Conservation (phyloP, 2,329 filamentous ascomycete genomes). For the Chrysoporthe austroafricana region DNA sequence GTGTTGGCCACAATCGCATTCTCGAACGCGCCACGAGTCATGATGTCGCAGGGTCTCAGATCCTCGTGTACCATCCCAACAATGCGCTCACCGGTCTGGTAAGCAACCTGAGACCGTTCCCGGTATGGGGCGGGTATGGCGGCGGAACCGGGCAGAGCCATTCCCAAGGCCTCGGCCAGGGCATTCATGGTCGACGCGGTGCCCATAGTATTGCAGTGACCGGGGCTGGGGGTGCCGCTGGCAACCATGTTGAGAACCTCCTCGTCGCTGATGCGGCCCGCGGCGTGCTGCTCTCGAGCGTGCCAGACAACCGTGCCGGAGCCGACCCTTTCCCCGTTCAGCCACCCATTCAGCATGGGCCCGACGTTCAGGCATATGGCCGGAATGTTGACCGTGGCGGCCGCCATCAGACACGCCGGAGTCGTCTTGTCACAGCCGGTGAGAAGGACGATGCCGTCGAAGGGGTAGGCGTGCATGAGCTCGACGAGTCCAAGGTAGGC, state of each 20-base stretch:
- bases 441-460: constrained; percentile 55
- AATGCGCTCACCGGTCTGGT: constrained; percentile 52
- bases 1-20: constrained; percentile 59
- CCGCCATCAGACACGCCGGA: constrained; percentile 55
- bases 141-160: constrained; percentile 55
- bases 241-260: constrained; percentile 50
- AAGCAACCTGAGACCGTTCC: constrained; percentile 51
- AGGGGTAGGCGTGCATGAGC: constrained; percentile 50
- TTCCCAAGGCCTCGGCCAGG: constrained; percentile 55
- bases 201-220: constrained; percentile 58
- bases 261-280: constrained; percentile 49
- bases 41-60: constrained; percentile 56
- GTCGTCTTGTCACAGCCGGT: constrained; percentile 59
- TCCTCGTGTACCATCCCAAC: constrained; percentile 54
- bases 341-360: constrained; percentile 56
- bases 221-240: constrained; percentile 47
- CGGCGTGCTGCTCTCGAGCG: constrained; percentile 50
- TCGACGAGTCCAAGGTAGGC: constrained; percentile 53
- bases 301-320: constrained; percentile 53
- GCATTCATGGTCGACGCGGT: constrained; percentile 59
- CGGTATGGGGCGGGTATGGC: constrained; percentile 56
- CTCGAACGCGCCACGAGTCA: constrained; percentile 59
- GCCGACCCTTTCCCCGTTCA: constrained; percentile 45
- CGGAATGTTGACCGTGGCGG: constrained; percentile 55
- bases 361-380: constrained; percentile 56